These are phyloP conservation scores for Scytalidium lignicola DNA, from an alignment of 2,329 filamentous ascomycete genomes.

Conservation along the genomic window DNA sequence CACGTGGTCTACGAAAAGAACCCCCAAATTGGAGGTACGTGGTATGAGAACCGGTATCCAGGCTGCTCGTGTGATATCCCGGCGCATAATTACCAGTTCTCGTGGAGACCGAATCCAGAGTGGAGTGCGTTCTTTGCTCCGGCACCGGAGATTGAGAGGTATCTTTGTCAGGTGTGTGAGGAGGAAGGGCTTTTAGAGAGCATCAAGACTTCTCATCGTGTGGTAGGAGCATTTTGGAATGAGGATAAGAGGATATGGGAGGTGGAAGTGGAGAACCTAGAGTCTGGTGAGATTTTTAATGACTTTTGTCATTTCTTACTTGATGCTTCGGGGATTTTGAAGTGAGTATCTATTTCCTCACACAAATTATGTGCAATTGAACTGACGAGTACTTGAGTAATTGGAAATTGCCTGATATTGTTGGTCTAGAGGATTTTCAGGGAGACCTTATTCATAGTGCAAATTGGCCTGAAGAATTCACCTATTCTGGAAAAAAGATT, in stretches of 20 bases:
- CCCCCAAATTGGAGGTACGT: constrained; percentile 49
- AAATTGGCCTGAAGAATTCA: constrained; percentile 43
- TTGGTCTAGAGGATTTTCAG: constrained; percentile 39
- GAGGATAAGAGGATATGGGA: constrained; percentile 8
- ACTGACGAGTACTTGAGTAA: constrained; percentile 20
- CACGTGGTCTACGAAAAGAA: constrained; percentile 53
- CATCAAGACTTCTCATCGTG: constrained; percentile 39
- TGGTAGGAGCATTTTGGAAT: constrained; percentile 25
- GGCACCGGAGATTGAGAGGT: constrained; percentile 50
- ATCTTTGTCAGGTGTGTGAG: constrained; percentile 43
- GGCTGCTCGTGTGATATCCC: constrained; percentile 52
- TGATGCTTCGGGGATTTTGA: constrained; percentile 47
- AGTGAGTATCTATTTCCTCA: too few species aligned
- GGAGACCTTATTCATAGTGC: constrained; percentile 49
- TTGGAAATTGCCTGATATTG: constrained; percentile 40
- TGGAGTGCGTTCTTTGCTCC: constrained; percentile 55
- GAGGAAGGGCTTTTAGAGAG: constrained; percentile 37
- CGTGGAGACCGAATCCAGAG: constrained; percentile 52
- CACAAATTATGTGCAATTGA: too few species aligned
- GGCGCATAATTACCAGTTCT: constrained; percentile 57
- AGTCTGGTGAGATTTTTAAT: constrained; percentile 33
- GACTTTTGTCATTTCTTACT: constrained; percentile 45
- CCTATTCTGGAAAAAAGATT: constrained; percentile 42
- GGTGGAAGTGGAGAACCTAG: constrained; percentile 7
- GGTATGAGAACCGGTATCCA: constrained; percentile 55